Percentiles rank a stretch among this genome's conserved stretches.
phyloP scores from a whole-genome alignment of 164 flowering plant genomes.

The Cinnamomum chago region DNA sequence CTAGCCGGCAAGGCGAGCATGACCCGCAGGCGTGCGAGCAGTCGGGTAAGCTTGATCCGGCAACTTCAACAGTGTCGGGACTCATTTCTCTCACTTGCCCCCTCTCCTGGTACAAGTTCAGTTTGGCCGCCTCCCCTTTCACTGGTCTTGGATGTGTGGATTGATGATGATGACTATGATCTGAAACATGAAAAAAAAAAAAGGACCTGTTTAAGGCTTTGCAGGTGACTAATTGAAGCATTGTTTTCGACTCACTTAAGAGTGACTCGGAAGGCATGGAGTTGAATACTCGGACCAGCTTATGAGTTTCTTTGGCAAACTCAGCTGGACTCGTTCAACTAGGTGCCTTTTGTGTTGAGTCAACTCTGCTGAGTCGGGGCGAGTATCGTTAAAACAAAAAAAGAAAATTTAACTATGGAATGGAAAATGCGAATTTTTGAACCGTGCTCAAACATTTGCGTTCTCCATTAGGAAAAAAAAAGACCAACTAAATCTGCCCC shows the following conservation, averaged over 20 bases:
- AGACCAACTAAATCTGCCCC: too few species aligned
- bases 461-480: too few species aligned
- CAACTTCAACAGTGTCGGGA: conserved; percentile 45
- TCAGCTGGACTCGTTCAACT: too few species aligned
- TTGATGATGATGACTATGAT: conserved; percentile 25
- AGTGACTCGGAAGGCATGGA: too few species aligned
- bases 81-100: conserved; percentile 9
- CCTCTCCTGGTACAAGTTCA: conserved; percentile 17
- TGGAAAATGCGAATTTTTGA: too few species aligned
- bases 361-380: too few species aligned
- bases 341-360: too few species aligned
- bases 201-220: neutral
- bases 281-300: neutral
- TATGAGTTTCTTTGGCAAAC: too few species aligned
- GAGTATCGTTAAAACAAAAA: too few species aligned
- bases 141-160: neutral
- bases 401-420: too few species aligned
- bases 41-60: conserved; percentile 82
- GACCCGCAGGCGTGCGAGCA: conserved; percentile 92
- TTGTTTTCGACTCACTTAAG: too few species aligned
- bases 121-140: conserved; percentile 7
- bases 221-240: neutral
- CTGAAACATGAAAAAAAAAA: conserved; percentile 14
- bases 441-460: too few species aligned
- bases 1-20: conserved; percentile 73